A percentile compares a stretch with the other conserved stretches of the same genome.
These are phyloP conservation scores for Endotrypanum monterogeii DNA, from an alignment of 208 protist species.

Conservation along the genomic window DNA sequence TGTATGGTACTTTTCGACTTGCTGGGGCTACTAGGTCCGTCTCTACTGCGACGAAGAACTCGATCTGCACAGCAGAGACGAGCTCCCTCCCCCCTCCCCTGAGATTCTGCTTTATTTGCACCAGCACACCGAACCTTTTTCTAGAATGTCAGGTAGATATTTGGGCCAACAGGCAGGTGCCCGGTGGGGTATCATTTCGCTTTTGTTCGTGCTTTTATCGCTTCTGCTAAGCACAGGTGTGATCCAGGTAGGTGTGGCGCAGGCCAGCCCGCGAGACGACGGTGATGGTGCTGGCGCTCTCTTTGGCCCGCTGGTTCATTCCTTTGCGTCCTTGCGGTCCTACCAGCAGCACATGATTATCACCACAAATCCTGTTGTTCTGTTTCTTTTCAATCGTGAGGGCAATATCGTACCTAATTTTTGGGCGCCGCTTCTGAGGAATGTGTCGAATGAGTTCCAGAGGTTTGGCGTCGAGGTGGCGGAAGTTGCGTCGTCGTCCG, in stretches of 20 bases:
- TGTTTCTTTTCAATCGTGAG: constrained; percentile 21
- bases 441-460: constrained; percentile 19
- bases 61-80: too few relatives aligned
- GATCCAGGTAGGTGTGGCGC: neutral
- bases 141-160: neutral
- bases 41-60: too few relatives aligned
- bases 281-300: neutral
- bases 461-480: constrained; percentile 31
- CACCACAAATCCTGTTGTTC: constrained; percentile 20
- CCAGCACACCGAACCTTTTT: neutral
- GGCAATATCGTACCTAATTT: neutral
- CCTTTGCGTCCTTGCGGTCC: constrained; percentile 7
- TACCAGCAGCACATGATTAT: constrained; percentile 18
- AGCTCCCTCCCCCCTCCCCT: too few relatives aligned
- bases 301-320: constrained; percentile 17
- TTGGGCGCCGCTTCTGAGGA: constrained; percentile 31
- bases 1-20: too few relatives aligned
- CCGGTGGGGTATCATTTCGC: neutral
- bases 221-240: neutral
- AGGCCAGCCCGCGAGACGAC: neutral
- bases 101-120: too few relatives aligned
- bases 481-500: constrained; percentile 12
- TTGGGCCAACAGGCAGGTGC: neutral
- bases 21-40: too few relatives aligned
- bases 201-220: neutral